Base-by-base conservation (phyloP, 2,329 filamentous ascomycete genomes). In the Periconia sp. region DNA sequence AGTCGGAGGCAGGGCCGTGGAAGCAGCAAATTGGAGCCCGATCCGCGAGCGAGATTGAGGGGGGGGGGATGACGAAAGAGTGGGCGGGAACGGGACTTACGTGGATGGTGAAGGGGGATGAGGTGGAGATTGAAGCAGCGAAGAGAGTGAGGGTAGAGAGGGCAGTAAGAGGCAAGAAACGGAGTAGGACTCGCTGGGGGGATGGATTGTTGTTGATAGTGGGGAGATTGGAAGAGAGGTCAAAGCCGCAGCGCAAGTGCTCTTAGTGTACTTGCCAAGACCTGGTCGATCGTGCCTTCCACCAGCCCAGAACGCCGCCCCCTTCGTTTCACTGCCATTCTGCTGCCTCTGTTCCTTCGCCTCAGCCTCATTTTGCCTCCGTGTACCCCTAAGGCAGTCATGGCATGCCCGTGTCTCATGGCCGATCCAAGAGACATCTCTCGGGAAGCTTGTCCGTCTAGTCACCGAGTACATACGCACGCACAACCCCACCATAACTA, bases 51-150 rank as follows among this genome's bases (percentile, higher is more conserved):
- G 51, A 58, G 50, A 55, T 56, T 46, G 57, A 54, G 60, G 60
- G 62, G 60, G 60, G 62, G 56, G 56, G 47, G 48, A 60, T 66
- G 65, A 69, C 63, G 64, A 58, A 60, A 62, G 60, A 56, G 52
- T 17, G 55, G 45, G 37, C 27, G 47, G 53, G 57, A 52, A 51
- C 55, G 59, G 57, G 58, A 72, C 70, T 72, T 72, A 72, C 69
- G 60, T 50, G 58, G 58, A 55, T 59, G 53, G 44, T 52, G 51
- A 53, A 57, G 54, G 45, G 53, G 52, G 27, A 52, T 45, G 54
- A 49, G 45, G 27, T 45, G 40, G 42, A 58, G 47, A 52, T 50
- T 51, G 57, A 47, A 62, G 43, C 20, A 49, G 33, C 15, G 33
- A 51, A 58, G 45, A 37, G 33, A 11, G 17, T 46, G 45, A 60